Evolutionary conservation across 495 filamentous ascomycete genomes (phyloP), one percentile per base, ranked within the genome.

Genomic region (Talaromyces liani): DNA sequence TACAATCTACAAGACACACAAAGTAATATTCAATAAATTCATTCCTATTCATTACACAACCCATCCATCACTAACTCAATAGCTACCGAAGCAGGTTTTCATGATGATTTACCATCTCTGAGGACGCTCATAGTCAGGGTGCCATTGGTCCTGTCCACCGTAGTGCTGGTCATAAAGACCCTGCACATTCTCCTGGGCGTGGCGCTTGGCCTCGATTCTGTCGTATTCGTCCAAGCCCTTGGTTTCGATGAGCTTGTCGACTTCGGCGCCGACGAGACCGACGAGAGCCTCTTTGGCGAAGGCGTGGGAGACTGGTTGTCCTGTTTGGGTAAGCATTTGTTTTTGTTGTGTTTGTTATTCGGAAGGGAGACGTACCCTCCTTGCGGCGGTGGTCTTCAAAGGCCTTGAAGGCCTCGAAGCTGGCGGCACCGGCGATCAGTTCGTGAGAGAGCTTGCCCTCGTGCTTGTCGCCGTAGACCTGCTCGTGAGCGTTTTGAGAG

Each of bases 211-310:
- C 69, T 79, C 75, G 78, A 90, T 81, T 53, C 79, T 77, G 75
- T 93, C 89, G 63, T 85, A 72, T 68, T 77, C 82, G 73, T 91
- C 86, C 65, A 88, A 79, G 29, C 89, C 89, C 82, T 90, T 91
- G 70, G 85, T 90, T 83, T 93, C 88, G 70, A 83, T 79, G 34
- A 93, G 79, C 77, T 87, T 91, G 80, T 95, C 91, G 63, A 91
- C 81, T 75, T 93, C 87, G 63, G 82, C 85, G 47, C 85, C 89
- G 56, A 86, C 89, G 56, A 91, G 70, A 65, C 85, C 90, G 53
- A 81, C 87, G 20, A 93, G 78, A 39, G 87, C 69, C 74, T 92
- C 90, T 80, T 93, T 93, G 73, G 91, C 91, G 69, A 91, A 86
- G 41, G 76, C 78, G 78, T 93, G 91, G 67, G 77, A 80, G 65